phyloP scores from a whole-genome alignment of 495 filamentous ascomycete species.

The Podospora fimiseda region DNA sequence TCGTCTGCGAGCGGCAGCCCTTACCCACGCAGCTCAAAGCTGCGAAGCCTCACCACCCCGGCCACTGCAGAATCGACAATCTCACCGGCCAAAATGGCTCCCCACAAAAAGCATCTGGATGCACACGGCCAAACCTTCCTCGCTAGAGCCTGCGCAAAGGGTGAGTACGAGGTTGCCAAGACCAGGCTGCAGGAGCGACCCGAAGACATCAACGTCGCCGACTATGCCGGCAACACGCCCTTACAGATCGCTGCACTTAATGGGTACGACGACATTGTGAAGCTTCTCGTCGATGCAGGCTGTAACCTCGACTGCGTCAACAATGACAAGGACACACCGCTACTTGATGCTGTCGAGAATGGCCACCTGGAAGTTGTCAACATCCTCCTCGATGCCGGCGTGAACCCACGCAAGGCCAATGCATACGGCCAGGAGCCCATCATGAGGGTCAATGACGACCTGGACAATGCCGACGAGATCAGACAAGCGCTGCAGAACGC shows the following conservation, averaged over 20 bases:
- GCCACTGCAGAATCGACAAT: slow-evolving; percentile 48
- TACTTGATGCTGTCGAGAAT: slow-evolving; percentile 95
- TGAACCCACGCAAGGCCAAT: slow-evolving; percentile 83
- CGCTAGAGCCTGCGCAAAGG: slow-evolving; percentile 74
- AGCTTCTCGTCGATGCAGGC: slow-evolving; percentile 70
- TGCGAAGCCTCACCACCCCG: slow-evolving; percentile 57
- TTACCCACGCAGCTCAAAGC: slow-evolving; percentile 57
- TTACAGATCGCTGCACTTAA: slow-evolving; percentile 84
- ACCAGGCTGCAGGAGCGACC: slow-evolving; percentile 65
- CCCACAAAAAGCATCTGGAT: slow-evolving; percentile 76
- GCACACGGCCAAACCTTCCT: slow-evolving; percentile 78
- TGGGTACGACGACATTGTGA: slow-evolving; percentile 74
- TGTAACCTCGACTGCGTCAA: slow-evolving; percentile 74
- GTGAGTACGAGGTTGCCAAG: slow-evolving; percentile 65
- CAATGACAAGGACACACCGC: slow-evolving; percentile 84
- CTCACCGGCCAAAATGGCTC: slow-evolving; percentile 61
- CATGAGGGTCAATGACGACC: slow-evolving; percentile 66
- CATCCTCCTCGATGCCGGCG: slow-evolving; percentile 73
- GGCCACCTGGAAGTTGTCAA: slow-evolving; percentile 86
- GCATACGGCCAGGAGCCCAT: slow-evolving; percentile 80
- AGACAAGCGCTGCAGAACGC: slow-evolving; percentile 48
- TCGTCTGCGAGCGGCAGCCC: slow-evolving; percentile 68
- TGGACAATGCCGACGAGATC: slow-evolving; percentile 57
- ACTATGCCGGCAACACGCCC: slow-evolving; percentile 91
- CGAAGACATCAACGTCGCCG: slow-evolving; percentile 79